These are phyloP conservation scores for Coleophoma cylindrospora DNA, from an alignment of 2,329 filamentous ascomycete species.

Conservation along the genomic window DNA sequence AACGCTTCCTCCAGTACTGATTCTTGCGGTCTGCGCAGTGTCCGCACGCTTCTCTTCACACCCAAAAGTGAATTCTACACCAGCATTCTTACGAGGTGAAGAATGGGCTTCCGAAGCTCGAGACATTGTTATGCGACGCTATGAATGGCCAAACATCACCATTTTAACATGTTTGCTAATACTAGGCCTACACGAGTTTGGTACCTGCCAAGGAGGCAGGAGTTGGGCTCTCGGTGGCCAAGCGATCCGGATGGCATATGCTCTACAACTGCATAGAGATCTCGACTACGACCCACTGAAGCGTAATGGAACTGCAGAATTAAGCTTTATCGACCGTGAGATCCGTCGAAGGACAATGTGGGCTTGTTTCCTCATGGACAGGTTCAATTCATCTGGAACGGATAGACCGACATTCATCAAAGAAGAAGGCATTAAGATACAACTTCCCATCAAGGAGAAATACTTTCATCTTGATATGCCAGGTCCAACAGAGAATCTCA, in stretches of 20 bases:
- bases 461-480: slow-evolving; percentile 90
- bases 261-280: slow-evolving; percentile 87
- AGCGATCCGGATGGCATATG: slow-evolving; percentile 95
- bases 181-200: slow-evolving; percentile 89
- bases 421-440: slow-evolving; percentile 83
- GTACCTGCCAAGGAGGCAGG: slow-evolving; percentile 90
- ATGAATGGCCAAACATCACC: slow-evolving; percentile 94
- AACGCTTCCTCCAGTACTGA: slow-evolving; percentile 80
- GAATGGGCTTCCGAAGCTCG: slow-evolving; percentile 86
- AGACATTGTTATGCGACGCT: slow-evolving; percentile 79
- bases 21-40: slow-evolving; percentile 90
- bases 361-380: slow-evolving; percentile 96
- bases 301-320: slow-evolving; percentile 55
- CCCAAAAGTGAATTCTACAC: slow-evolving; percentile 65
- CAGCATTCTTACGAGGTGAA: slow-evolving; percentile 83
- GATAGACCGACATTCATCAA: slow-evolving; percentile 88
- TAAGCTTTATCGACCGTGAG: slow-evolving; percentile 89
- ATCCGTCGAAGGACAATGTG: slow-evolving; percentile 94
- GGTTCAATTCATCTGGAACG: slow-evolving; percentile 93
- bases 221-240: slow-evolving; percentile 96
- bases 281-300: slow-evolving; percentile 73
- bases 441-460: slow-evolving; percentile 84
- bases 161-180: slow-evolving; percentile 88
- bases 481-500: slow-evolving; percentile 77
- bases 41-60: slow-evolving; percentile 94